Conservation (phyloP, 345 rosid genomes). For the Populus alba region DNA sequence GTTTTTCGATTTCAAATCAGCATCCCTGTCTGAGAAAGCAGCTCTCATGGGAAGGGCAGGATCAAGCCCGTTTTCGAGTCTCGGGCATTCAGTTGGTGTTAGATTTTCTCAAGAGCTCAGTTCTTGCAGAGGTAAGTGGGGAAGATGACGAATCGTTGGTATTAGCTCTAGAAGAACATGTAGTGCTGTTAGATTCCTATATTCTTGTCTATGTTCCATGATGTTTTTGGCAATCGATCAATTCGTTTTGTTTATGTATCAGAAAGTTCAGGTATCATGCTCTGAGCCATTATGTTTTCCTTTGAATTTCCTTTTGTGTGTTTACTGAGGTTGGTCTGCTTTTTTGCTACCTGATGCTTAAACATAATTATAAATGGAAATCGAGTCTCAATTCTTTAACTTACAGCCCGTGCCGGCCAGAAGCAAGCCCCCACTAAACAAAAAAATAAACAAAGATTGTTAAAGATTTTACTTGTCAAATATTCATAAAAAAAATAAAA, state of each 20-base stretch:
- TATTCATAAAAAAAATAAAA: no score
- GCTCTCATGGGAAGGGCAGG: conserved; percentile 24
- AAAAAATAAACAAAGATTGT: no score
- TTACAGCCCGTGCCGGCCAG: no score
- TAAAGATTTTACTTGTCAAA: no score
- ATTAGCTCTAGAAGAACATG: not conserved
- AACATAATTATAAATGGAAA: not conserved
- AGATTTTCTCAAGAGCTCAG: conserved; percentile 32
- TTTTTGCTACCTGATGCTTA: not conserved
- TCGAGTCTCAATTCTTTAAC: not conserved
- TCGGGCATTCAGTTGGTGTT: conserved; percentile 25
- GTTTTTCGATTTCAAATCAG: conserved; percentile 27
- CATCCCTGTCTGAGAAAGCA: conserved; percentile 34
- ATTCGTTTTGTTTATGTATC: no score
- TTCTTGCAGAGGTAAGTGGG: conserved; percentile 35
- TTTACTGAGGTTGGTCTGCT: not conserved
- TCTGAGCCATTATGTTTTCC: not conserved
- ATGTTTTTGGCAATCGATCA: conserved; percentile 6
- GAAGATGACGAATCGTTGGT: not conserved
- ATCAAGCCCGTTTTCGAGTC: conserved; percentile 24
- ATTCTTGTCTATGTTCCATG: not conserved
- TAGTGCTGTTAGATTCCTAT: not conserved
- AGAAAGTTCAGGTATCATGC: not conserved
- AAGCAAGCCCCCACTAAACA: no score
- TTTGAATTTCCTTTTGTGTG: not conserved